Conservation (phyloP, 441 rosid genomes). For the Populus tomentosa region DNA sequence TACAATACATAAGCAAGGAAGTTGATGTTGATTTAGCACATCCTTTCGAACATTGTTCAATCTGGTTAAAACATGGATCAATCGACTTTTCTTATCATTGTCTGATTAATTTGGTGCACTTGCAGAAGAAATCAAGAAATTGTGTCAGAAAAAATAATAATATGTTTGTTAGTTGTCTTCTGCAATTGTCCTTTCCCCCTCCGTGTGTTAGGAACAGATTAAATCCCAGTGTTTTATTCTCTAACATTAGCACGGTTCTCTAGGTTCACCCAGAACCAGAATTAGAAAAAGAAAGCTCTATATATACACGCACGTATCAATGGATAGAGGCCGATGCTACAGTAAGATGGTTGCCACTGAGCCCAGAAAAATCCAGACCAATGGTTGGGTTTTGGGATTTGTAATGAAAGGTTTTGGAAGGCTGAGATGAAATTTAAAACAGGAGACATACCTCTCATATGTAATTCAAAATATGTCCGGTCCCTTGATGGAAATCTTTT, state of each 20-base stretch:
- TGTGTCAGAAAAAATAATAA: neutral
- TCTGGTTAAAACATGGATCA: neutral
- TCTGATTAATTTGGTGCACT: neutral
- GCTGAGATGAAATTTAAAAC: no score
- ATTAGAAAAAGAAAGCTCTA: no score
- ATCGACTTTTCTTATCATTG: neutral
- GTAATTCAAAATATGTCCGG: neutral
- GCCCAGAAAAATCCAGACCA: no score
- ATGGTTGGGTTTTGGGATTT: no score
- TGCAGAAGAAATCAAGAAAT: neutral
- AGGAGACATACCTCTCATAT: no score
- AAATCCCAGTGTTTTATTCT: no score
- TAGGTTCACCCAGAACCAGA: no score
- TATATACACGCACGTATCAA: no score
- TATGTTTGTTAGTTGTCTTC: neutral
- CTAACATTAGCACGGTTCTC: no score
- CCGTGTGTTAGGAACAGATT: neutral
- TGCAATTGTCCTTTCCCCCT: neutral
- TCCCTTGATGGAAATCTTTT: neutral
- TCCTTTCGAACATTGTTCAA: neutral
- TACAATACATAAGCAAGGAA: neutral
- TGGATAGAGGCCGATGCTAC: no score
- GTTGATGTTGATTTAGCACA: neutral
- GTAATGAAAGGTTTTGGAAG: no score
- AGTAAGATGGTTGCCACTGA: no score